phyloP scores from a whole-genome alignment of 176 grass and related monocot species.

The Cenchrus fungigraminus region DNA sequence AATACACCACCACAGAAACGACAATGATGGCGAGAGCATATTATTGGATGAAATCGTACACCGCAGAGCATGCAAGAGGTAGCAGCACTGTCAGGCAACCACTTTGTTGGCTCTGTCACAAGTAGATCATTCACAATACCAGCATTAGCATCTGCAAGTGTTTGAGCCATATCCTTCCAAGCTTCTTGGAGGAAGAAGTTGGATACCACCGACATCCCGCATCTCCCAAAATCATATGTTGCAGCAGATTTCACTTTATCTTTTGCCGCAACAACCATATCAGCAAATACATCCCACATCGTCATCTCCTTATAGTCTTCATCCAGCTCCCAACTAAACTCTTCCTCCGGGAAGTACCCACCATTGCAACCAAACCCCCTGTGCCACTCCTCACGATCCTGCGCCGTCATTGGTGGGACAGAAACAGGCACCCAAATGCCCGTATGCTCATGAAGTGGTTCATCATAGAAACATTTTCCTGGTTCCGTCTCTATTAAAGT shows the following conservation, averaged over 20 bases:
- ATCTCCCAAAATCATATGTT: conserved; percentile 54
- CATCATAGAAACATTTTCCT: conserved; percentile 46
- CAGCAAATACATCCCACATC: conserved; percentile 90
- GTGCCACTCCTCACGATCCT: conserved; percentile 67
- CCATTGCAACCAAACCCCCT: conserved; percentile 60
- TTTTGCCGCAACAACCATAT: conserved; percentile 65
- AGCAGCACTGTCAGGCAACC: conserved; percentile 85
- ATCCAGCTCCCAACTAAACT: conserved; percentile 69
- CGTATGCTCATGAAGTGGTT: conserved; percentile 72
- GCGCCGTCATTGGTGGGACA: conserved; percentile 75
- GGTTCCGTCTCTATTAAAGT: conserved; percentile 22
- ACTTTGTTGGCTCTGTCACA: conserved; percentile 74
- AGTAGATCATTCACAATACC: conserved; percentile 56
- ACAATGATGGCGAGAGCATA: conserved; percentile 80
- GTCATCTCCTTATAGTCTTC: conserved; percentile 68
- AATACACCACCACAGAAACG: conserved; percentile 88
- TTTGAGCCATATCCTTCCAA: conserved; percentile 72
- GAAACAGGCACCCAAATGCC: conserved; percentile 90
- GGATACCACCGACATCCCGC: conserved; percentile 58
- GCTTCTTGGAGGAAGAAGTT: conserved; percentile 74
- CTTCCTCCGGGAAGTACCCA: conserved; percentile 68
- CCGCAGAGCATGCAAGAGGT: conserved; percentile 87
- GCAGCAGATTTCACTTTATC: conserved; percentile 58
- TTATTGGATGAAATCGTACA: conserved; percentile 72
- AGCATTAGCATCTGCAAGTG: conserved; percentile 56